phyloP scores from a whole-genome alignment of 2,329 filamentous ascomycete genomes.

The Aspergillus flavus region DNA sequence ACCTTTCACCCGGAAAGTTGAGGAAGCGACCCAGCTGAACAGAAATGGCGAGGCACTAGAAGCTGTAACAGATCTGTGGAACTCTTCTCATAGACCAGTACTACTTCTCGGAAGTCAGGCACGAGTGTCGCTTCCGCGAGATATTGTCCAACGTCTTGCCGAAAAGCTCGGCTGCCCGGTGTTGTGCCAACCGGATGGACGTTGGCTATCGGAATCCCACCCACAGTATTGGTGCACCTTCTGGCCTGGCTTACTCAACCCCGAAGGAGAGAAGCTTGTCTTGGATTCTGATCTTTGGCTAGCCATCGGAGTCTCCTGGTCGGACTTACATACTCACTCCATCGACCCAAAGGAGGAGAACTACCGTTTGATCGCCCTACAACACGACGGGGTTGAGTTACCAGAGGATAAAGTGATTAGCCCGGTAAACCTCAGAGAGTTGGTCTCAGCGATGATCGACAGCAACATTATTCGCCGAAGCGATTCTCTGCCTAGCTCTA shows the following conservation, averaged over 20 bases:
- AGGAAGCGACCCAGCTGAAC: background rate
- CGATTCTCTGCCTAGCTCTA: background rate
- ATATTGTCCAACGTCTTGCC: conserved; percentile 5
- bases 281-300: conserved; percentile 10
- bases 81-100: conserved; percentile 2
- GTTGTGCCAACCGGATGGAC: conserved; percentile 13
- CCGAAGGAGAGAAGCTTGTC: conserved; percentile 3
- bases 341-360: background rate
- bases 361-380: conserved; percentile 5
- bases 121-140: background rate
- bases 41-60: background rate
- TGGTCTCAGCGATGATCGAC: background rate
- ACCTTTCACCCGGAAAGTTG: background rate
- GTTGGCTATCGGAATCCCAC: conserved; percentile 8
- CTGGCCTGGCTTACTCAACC: conserved; percentile 7
- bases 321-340: background rate
- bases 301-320: conserved; percentile 7
- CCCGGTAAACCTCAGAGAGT: background rate
- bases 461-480: background rate
- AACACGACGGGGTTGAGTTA: background rate
- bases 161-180: conserved; percentile 13
- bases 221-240: conserved; percentile 11
- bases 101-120: conserved; percentile 9
- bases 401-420: background rate
- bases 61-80: conserved; percentile 6